Percentiles rank a stretch among this genome's conserved stretches.
Evolutionary conservation across 768 basidiomycete genomes (phyloP).

Genomic region (Cyclocybe cylindracea): DNA sequence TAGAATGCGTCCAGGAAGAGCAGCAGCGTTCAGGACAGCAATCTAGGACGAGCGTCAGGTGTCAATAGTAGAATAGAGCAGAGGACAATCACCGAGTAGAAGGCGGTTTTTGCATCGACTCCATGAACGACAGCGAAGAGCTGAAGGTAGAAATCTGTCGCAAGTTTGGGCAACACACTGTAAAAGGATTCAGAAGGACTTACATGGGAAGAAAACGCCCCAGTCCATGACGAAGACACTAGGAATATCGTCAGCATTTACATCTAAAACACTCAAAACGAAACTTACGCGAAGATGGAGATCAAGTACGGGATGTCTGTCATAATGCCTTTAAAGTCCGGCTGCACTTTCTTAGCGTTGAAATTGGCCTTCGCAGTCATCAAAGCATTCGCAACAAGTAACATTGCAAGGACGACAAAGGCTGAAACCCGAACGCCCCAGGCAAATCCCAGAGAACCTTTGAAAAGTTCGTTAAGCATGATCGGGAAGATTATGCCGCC

Average conservation of each 20-base stretch:
- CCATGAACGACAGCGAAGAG: constrained; percentile 34
- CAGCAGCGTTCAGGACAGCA: constrained; percentile 19
- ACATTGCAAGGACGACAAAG: constrained; percentile 13
- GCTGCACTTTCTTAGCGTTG: too few species aligned
- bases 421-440: constrained; percentile 17
- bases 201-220: too few species aligned
- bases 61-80: too few species aligned
- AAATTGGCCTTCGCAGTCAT: not conserved
- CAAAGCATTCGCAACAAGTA: constrained; percentile 10
- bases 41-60: constrained; percentile 8
- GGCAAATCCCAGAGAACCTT: constrained; percentile 10
- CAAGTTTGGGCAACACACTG: too few species aligned
- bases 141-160: constrained; percentile 37
- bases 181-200: too few species aligned
- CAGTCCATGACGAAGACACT: too few species aligned
- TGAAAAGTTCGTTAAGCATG: constrained; percentile 4
- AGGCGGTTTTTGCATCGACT: constrained; percentile 31
- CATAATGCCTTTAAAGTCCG: too few species aligned
- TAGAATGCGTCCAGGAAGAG: constrained; percentile 18
- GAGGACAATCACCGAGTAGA: constrained; percentile 35
- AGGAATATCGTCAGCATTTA: too few species aligned
- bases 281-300: too few species aligned
- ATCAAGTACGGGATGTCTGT: too few species aligned
- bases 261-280: too few species aligned
- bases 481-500: constrained; percentile 4